Conservation (phyloP, 345 rosid genomes). For the Zanthoxylum bungeanum region DNA sequence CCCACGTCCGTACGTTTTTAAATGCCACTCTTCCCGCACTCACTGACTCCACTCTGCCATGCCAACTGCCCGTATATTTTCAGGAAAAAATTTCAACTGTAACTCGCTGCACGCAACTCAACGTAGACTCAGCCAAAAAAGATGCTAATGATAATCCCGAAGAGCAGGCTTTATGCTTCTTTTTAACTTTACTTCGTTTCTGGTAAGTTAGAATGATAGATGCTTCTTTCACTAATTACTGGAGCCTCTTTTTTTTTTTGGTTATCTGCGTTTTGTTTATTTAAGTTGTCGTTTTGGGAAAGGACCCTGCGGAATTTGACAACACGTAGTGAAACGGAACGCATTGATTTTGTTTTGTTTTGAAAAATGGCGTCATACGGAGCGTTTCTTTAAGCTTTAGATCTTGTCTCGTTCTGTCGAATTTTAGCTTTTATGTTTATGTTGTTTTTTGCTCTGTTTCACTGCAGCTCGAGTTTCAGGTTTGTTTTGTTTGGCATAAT, state of each 20-base stretch:
- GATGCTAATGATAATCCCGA: conserved; percentile 2
- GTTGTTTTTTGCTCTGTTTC: neutral
- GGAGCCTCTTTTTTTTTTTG: neutral
- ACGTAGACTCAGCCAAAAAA: neutral
- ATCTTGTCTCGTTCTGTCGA: neutral
- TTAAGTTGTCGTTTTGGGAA: neutral
- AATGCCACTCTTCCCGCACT: conserved; percentile 27
- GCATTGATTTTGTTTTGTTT: neutral
- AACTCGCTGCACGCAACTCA: neutral
- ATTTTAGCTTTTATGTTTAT: neutral
- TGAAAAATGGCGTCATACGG: neutral
- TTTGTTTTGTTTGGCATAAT: neutral
- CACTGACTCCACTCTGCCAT: neutral
- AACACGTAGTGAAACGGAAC: neutral
- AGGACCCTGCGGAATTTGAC: neutral
- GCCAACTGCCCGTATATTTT: neutral
- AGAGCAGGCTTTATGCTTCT: neutral
- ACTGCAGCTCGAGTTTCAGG: neutral
- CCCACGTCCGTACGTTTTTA: conserved; percentile 18
- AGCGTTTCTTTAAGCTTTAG: neutral
- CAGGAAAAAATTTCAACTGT: neutral
- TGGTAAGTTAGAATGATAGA: neutral
- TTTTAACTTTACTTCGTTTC: neutral
- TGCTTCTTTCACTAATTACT: neutral
- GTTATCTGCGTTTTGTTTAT: neutral